Evolutionary conservation across 73 alveolate genomes (phyloP).

Genomic region (Paramecium octaurelia): DNA sequence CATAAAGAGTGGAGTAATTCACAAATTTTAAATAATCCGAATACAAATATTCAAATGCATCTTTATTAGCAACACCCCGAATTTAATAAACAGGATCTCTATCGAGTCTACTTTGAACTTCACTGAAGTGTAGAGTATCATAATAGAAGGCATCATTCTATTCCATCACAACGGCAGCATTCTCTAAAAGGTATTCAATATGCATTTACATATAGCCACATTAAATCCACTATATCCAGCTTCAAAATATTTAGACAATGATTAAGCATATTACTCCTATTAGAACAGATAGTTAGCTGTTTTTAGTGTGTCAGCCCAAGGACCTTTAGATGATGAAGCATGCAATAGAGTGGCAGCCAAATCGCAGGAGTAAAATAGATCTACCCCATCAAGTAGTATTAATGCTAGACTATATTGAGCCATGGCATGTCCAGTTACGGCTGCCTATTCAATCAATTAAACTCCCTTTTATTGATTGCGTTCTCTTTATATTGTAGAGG

Average conservation of each 20-base stretch:
- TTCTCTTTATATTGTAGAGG: neutral
- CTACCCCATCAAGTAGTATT: neutral
- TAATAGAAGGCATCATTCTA: neutral
- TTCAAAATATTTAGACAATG: neutral
- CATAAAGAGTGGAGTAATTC: neutral
- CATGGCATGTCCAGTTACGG: neutral
- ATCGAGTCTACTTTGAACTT: neutral
- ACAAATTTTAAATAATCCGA: neutral
- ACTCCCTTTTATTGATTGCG: neutral
- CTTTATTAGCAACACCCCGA: neutral
- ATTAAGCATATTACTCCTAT: neutral
- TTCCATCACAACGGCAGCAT: neutral
- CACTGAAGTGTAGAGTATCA: neutral
- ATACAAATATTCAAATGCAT: neutral
- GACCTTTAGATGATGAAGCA: neutral
- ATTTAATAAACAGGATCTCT: neutral
- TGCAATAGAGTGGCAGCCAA: neutral
- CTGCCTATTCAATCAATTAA: neutral
- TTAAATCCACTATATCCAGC: neutral
- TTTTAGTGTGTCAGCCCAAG: neutral
- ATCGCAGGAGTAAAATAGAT: conserved; percentile 1
- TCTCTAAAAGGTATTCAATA: neutral
- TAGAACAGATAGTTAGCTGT: neutral
- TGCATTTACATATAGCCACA: neutral
- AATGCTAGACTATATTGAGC: conserved; percentile 7